A percentile compares a stretch with the other conserved stretches of the same genome.
These are phyloP conservation scores for Penicillium concentricum DNA, from an alignment of 2,329 filamentous ascomycete genomes.

Conservation along the genomic window DNA sequence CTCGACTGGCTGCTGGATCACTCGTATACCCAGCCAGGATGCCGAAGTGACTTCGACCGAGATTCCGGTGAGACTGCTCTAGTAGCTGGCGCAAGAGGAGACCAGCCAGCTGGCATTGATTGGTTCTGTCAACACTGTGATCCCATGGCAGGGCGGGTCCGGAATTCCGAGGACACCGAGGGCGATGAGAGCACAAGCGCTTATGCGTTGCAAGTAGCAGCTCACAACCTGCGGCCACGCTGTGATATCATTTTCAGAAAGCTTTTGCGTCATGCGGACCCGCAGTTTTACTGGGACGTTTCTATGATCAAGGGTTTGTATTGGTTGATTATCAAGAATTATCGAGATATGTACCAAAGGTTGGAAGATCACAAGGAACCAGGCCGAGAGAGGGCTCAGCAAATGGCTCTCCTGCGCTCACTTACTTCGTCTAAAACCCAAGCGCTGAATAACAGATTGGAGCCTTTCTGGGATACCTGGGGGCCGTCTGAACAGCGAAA, in stretches of 20 bases:
- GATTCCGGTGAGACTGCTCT: background rate
- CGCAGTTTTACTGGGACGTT: background rate
- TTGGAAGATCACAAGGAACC: background rate
- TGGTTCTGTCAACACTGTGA: conserved; percentile 4
- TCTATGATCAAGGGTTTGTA: background rate
- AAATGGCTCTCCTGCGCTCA: background rate
- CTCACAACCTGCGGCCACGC: background rate
- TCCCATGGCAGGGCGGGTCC: background rate
- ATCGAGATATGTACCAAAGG: background rate
- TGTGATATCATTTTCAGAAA: background rate
- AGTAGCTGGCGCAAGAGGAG: background rate
- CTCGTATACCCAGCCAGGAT: background rate
- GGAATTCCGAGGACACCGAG: background rate
- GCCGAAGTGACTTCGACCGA: background rate
- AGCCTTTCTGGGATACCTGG: background rate
- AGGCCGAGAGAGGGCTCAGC: background rate
- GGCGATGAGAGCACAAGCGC: background rate
- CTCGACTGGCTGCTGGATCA: background rate
- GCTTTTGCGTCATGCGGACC: background rate
- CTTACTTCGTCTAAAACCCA: background rate
- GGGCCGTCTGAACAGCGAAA: background rate
- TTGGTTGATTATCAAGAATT: conserved; percentile 1
- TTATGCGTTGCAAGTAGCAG: conserved; percentile 1
- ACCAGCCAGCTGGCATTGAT: background rate
- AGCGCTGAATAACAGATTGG: background rate